Base-by-base conservation (phyloP, 202 grass and related monocot species). In the Eragrostis tef region DNA sequence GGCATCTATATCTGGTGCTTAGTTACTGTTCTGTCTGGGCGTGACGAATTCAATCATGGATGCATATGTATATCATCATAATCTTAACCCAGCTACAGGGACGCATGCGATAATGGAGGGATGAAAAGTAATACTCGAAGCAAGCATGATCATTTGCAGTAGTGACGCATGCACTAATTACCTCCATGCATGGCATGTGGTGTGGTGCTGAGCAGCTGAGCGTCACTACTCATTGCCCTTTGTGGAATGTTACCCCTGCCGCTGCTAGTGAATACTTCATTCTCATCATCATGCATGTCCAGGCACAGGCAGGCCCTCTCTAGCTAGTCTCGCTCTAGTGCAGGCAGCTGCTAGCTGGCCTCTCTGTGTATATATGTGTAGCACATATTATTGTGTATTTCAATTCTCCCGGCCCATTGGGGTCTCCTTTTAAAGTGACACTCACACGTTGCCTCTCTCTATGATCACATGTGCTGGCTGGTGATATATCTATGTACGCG, bases 151-250 rank as follows among this genome's bases (percentile, higher is more conserved):
- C 67, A 79, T 79, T 83, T 86, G 66, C 50, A 36, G 83, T 81
- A 71, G 80, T 86, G 84, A 89, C 79, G 79, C 88, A 83, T n/a
- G 83, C 83, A 89, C 68, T 71, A 67, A 67, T 79, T 51, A 26
- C 77, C 34, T 57, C 77, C 51, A 56, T 68, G 48, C 77, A 68
- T 79, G 53, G 64, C 50, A 42, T 52, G 77, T 81, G 42, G 53
- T 74, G 21, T 75, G 25, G 52, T 77, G 74, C 43, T 64, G 42
- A 52, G 67, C 43, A 64, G 42, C 61, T 51, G 20, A 75, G 7
- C 48, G 26, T 80, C 78, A 82, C 45, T 60, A 83, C 87, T 90
- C 88, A 90, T 90, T 86, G 64, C 84, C 16, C 75, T 79, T 76
- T 75, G 84, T 83, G 88, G 88, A 86, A 83, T 90, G 88, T 87